These are phyloP conservation scores for Geosmithia morbida DNA, from an alignment of 2,329 filamentous ascomycete species.

Conservation along the genomic window DNA sequence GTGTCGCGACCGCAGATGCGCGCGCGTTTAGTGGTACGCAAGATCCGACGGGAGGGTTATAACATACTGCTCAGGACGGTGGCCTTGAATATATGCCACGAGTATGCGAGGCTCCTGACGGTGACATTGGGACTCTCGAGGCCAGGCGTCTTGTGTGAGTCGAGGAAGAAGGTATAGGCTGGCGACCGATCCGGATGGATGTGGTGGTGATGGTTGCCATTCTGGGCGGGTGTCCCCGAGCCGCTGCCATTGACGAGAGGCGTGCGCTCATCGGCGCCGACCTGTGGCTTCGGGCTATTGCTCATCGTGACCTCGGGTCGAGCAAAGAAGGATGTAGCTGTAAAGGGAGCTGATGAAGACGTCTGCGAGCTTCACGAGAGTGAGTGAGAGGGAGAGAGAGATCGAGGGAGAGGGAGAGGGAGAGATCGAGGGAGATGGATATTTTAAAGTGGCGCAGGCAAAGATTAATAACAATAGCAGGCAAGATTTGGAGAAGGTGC, in stretches of 20 bases:
- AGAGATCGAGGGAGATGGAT: too few species aligned
- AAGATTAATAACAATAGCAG: too few species aligned
- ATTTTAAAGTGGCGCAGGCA: too few species aligned
- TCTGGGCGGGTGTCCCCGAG: background rate
- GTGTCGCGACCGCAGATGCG: too few species aligned
- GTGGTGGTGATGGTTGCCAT: background rate
- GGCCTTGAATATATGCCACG: conserved; percentile 42
- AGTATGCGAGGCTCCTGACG: conserved; percentile 29
- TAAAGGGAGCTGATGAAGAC: background rate
- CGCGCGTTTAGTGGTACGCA: background rate
- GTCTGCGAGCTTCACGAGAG: too few species aligned
- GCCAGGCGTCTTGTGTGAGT: conserved; percentile 35
- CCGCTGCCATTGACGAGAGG: conserved; percentile 24
- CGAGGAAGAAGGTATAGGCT: conserved; percentile 29
- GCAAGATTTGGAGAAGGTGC: too few species aligned
- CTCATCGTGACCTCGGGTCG: conserved; percentile 11
- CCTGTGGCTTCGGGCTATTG: conserved; percentile 6
- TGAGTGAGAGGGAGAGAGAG: too few species aligned
- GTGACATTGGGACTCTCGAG: conserved; percentile 29
- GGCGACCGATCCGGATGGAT: background rate
- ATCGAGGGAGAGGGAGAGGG: too few species aligned
- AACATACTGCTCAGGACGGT: conserved; percentile 44
- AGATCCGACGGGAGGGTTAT: background rate
- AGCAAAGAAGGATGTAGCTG: background rate
- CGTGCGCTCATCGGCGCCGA: conserved; percentile 19